Base-by-base conservation (phyloP, 345 rosid genomes). In the Gossypium longicalyx region DNA sequence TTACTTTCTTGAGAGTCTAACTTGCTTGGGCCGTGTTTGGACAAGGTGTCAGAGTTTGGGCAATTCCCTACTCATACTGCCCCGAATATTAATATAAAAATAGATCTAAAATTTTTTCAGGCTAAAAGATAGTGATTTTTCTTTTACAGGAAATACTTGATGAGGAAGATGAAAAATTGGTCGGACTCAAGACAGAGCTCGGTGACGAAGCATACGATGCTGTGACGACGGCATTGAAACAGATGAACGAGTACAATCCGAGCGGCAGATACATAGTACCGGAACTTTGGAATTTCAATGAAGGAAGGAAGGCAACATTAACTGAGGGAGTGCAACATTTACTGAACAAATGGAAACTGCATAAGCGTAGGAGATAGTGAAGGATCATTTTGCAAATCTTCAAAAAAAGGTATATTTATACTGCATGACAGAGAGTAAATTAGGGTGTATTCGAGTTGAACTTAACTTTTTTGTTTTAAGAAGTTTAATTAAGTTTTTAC, bases 201-300 rank as follows among this genome's bases (percentile, higher is more conserved):
- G 88, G 91, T 3, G 84, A 83, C 25, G 87, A 83, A 78, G 86
- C 79, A 72, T 86, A 41, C 72, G 65, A 70, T 41, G 89, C 92
- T 12, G 88, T 91, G 68, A 61, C 72, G 11, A 76, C 59, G 20
- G 83, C 93, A 12, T 78, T 86, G 34, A 20, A 19, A 71, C 87
- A 91, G 82, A 77, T 85, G 76, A 78, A 83, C 29, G 90, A 89
- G 74, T 86, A 80, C 72, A 87, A 84, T 56, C 87, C 87, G 3
- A 91, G 90, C 44, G 89, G 87, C 41, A 82, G 89, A 70, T 89
- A 89, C 72, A 59, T 79, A 38, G 75, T 76, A 49, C 84, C 83
- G n/a, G 93, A 87, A 78, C 78, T 91, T 17, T 89, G 97, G 93
- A 83, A 87, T 74, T 82, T 73, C 57, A 66, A 11, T 34, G 81